phyloP scores from a whole-genome alignment of 2,329 filamentous ascomycete species.

The Whalleya microplaca region DNA sequence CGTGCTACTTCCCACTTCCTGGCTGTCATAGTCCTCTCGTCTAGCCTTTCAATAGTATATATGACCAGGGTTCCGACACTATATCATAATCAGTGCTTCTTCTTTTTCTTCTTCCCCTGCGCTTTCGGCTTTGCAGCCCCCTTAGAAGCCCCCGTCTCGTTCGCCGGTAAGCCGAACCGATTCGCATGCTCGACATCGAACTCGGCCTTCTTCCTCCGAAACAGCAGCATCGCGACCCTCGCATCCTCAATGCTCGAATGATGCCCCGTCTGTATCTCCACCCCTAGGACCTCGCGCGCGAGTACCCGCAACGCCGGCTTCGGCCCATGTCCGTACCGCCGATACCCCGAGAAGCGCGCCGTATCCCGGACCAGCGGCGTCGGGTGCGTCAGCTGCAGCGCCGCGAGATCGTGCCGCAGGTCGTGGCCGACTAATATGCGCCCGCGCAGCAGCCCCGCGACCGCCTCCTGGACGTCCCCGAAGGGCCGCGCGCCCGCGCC shows the following conservation, averaged over 20 bases:
- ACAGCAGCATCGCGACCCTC: conserved; percentile 86
- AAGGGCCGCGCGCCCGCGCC: conserved; percentile 64
- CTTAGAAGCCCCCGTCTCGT: conserved; percentile 35
- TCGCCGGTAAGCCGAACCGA: conserved; percentile 54
- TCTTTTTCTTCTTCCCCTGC: conserved; percentile 47
- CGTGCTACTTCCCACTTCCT: not conserved
- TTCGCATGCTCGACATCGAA: conserved; percentile 83
- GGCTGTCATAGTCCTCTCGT: not conserved
- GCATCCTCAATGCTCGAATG: conserved; percentile 80
- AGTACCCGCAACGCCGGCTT: conserved; percentile 69
- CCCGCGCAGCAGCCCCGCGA: conserved; percentile 66
- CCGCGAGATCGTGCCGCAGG: conserved; percentile 71
- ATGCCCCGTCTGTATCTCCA: conserved; percentile 66
- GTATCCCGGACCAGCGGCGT: conserved; percentile 83
- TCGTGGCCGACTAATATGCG: conserved; percentile 74
- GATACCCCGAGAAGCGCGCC: conserved; percentile 74
- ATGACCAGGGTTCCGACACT: not conserved
- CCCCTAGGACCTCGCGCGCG: conserved; percentile 58
- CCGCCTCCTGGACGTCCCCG: conserved; percentile 73
- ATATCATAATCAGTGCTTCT: conserved; percentile 36
- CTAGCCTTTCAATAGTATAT: not conserved
- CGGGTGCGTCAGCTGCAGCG: conserved; percentile 78
- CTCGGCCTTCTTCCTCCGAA: conserved; percentile 77
- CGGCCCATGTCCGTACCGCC: conserved; percentile 67
- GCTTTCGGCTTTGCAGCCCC: conserved; percentile 45